Conservation (phyloP, 306 rosid genomes). For the Medicago ruthenica region DNA sequence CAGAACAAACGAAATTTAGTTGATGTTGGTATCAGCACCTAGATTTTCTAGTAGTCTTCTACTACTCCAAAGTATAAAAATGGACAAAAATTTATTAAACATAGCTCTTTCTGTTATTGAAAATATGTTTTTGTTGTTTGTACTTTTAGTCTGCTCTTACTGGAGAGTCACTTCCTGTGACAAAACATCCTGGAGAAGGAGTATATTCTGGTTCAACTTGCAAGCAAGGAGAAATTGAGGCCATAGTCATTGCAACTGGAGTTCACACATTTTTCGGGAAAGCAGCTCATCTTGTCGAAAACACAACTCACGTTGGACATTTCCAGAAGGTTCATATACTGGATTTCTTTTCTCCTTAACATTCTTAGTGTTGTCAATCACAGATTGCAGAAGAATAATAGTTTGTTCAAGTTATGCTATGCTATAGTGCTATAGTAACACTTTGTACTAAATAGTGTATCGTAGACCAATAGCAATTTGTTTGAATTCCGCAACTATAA, state of each 20-base stretch:
- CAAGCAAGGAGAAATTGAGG: slow-evolving; percentile 87
- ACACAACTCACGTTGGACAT: slow-evolving; percentile 77
- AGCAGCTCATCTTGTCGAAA: slow-evolving; percentile 88
- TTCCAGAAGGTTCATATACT: slow-evolving; percentile 65
- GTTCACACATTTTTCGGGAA: slow-evolving; percentile 86
- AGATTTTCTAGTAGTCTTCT: not conserved
- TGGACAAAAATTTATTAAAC: too few species aligned
- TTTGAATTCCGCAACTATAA: too few species aligned
- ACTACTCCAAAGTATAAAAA: too few species aligned
- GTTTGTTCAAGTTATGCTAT: too few species aligned
- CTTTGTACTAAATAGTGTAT: too few species aligned
- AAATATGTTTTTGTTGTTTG: slow-evolving; percentile 14
- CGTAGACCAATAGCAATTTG: too few species aligned
- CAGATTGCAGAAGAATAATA: too few species aligned
- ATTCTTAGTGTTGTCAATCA: too few species aligned
- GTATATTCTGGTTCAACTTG: slow-evolving; percentile 86
- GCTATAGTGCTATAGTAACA: too few species aligned
- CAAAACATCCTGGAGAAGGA: slow-evolving; percentile 68
- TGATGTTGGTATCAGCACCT: not conserved
- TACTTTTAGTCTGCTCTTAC: slow-evolving; percentile 77
- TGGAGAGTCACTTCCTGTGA: slow-evolving; percentile 65
- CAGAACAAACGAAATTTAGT: not conserved
- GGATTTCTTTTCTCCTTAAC: not conserved
- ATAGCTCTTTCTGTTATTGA: not conserved
- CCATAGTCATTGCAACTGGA: slow-evolving; percentile 78